phyloP scores from a whole-genome alignment of 345 rosid species.

The Syzygium oleosum region DNA sequence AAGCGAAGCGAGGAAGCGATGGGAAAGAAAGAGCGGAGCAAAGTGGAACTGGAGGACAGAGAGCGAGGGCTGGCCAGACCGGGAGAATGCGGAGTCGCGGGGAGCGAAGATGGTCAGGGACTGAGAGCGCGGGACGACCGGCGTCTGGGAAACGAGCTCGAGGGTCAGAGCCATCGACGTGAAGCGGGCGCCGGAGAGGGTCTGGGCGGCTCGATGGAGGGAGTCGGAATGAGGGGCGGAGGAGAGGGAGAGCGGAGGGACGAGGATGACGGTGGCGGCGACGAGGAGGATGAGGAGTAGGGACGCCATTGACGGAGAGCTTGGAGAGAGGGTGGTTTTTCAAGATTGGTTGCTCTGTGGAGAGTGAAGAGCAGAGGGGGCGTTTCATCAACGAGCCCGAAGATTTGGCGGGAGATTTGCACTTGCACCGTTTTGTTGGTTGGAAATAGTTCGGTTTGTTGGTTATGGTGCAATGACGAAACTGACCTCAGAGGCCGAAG shows the following conservation, averaged over 20 bases:
- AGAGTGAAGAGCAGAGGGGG: background rate
- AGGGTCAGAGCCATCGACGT: conserved; percentile 37
- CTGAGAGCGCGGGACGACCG: conserved; percentile 7
- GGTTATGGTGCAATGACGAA: background rate
- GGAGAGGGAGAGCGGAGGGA: conserved; percentile 3
- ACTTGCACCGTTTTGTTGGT: background rate
- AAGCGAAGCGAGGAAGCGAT: conserved; percentile 22
- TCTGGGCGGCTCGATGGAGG: conserved; percentile 15
- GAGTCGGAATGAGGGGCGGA: background rate
- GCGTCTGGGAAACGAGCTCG: conserved; percentile 18
- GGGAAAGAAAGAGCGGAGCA: conserved; percentile 24
- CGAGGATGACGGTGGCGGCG: background rate
- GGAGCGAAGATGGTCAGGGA: conserved; percentile 49
- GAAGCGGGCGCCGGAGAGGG: conserved; percentile 20
- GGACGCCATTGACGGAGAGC: conserved; percentile 14
- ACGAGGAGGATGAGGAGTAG: background rate
- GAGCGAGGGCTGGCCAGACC: conserved; percentile 38
- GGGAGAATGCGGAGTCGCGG: conserved; percentile 25
- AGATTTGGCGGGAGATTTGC: background rate
- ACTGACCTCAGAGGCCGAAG: background rate
- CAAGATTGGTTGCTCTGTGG: background rate
- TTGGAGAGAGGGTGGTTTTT: background rate
- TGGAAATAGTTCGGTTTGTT: background rate
- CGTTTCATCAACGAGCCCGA: background rate
- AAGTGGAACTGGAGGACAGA: conserved; percentile 32